Evolutionary conservation across 305 asterid species (phyloP), one percentile per base, ranked within the genome.

Genomic region (Rubia tinctorum): DNA sequence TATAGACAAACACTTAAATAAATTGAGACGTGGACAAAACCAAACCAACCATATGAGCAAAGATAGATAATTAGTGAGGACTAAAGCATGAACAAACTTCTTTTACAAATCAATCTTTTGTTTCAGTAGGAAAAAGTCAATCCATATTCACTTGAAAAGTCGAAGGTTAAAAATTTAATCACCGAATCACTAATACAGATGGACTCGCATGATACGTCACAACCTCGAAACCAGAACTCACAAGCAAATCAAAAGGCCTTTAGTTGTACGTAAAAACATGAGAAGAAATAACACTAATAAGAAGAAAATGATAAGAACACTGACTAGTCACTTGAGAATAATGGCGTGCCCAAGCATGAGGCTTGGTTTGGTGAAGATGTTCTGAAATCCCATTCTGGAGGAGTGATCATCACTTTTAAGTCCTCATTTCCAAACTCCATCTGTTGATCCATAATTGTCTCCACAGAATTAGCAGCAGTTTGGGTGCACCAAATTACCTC

Each of bases 311-410:
- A 34, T 4, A 4, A 34, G 39, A 34, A 34, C 39, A 34, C 5
- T 34, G 39, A 34, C 39, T 4, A 34, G 39, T 3, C 5, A 34
- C 56, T 49, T 49, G 18, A 45, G 17, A 45, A 8, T 12, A 10
- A 47, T 47, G 55, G 55, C 55, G 55, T 1, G 18, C 1, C 2
- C 14, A 4, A 14, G 23, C 20, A 47, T 18, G 9, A 34, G 68
- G 25, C 7, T 8, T n/a, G 39, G 39, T 34, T 34, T 34, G 39
- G 3, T 34, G 39, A 34, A 34, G 39, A 34, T 58, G 27, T n/a
- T 62, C 60, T 62, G 47, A 23, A 60, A 43, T 61, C 47, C 61
- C 75, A 60, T 44, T 44, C 76, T 9, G 23, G 58, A 23, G 66
- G 68, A 72, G 1, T 20, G 20, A 71, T 58, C 11, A 39, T 22